Base-by-base conservation (phyloP, 352 stramenopile genomes). In the Globisporangium nodosum region DNA sequence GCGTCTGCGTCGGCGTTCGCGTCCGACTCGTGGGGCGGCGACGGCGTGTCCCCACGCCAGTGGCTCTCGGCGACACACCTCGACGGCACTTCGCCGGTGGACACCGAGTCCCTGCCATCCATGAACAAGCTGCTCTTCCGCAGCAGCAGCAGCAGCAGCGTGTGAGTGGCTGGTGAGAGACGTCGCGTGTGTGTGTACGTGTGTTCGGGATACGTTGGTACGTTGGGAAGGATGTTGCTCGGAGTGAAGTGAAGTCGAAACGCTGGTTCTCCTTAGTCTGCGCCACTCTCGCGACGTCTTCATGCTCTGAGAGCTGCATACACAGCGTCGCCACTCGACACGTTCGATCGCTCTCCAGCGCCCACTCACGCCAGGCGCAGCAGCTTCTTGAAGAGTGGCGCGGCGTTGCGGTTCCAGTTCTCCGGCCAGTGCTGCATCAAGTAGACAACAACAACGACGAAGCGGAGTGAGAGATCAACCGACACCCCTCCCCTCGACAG, bases 381-480 rank as follows among this genome's bases (percentile, higher is more conserved):
- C 27, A 77, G 68, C 52, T 78, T 73, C 12, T 71, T 72, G 63
- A 93, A 93, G 5, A 89, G 56, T 6, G 83, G 80, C 4, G 72
- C 70, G 3, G 81, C 83, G 31, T 81, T 66, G 47, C 76, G 75
- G 15, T 66, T 73, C 83, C 83, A 93, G 64, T 90, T 88, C 56
- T 90, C 76, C 2, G 81, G 81, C 83, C 81, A 91, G 47, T 91
- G 83, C 83, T 90, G 37, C 13, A 55, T 9, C 4, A 12, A 24
- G 21, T 24, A 24, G 21, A 24, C 21, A 24, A 24, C 21, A 24
- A 5, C n/a, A 49, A 13, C 45, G 37, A 42, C 15, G 11, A 16
- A 24, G 5, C n/a, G 8, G 18, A 21, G 42, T 48, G 43, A 49
- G 43, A 12, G 16, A 24, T 24, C 37, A 12, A 12, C 11, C 3